Evolutionary conservation across 805 yeast species (phyloP).

Genomic region (Spathaspora passalidarum): DNA sequence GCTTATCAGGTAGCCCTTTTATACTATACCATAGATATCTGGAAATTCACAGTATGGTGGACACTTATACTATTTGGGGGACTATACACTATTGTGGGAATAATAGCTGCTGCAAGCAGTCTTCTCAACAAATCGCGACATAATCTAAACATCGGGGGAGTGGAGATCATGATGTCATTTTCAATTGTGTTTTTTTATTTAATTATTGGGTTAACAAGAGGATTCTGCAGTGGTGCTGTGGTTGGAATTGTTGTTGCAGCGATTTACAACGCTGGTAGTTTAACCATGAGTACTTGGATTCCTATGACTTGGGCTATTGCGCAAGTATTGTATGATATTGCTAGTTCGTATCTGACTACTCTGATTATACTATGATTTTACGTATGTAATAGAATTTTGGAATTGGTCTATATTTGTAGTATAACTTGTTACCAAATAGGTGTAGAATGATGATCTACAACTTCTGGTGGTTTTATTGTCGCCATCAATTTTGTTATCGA

Average conservation of each 20-base stretch:
- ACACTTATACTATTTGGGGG: slow-evolving; percentile 62
- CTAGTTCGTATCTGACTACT: slow-evolving; percentile 61
- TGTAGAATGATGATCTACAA: too few species aligned
- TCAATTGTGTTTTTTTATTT: slow-evolving; percentile 17
- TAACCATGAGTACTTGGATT: slow-evolving; percentile 93
- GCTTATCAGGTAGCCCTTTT: slow-evolving; percentile 52
- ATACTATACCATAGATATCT: slow-evolving; percentile 69
- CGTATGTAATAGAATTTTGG: not conserved
- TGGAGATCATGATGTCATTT: not conserved
- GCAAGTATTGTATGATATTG: slow-evolving; percentile 62
- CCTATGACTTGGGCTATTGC: slow-evolving; percentile 81
- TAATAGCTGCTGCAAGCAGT: slow-evolving; percentile 44
- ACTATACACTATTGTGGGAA: slow-evolving; percentile 64
- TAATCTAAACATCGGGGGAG: slow-evolving; percentile 4
- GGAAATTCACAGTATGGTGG: slow-evolving; percentile 85
- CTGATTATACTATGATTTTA: slow-evolving; percentile 16
- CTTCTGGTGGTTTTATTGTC: too few species aligned
- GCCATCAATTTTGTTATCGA: too few species aligned
- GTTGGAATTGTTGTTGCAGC: slow-evolving; percentile 74
- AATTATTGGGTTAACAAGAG: slow-evolving; percentile 62
- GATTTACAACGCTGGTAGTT: slow-evolving; percentile 73
- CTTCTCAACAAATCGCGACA: slow-evolving; percentile 19
- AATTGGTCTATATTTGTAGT: too few species aligned
- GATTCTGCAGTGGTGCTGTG: slow-evolving; percentile 68
- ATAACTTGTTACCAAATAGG: too few species aligned